Evolutionary conservation across 768 basidiomycete genomes (phyloP), one percentile per base, ranked within the genome.

Genomic region (Lepiota venenata): DNA sequence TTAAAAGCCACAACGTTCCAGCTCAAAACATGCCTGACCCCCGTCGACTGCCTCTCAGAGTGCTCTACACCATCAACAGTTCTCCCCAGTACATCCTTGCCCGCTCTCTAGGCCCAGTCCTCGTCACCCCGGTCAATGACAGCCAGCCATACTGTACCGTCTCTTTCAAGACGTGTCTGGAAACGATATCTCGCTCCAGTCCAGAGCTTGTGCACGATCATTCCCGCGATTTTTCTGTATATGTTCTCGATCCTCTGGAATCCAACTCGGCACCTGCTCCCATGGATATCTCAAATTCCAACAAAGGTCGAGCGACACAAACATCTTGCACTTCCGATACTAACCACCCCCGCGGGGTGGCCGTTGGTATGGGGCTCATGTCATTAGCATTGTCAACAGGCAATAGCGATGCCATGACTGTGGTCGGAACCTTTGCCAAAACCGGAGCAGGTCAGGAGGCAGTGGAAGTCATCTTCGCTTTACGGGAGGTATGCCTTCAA

Each of bases 181-280:
- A 81, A 27, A 79, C 78, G 12, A 80, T 91, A 37, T 85, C 84
- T 64, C 75, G 75, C 35, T 84, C 74, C 11, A 90, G 89, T 60
- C 89, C 90, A 9, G 90, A 92, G 62, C 73, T 91, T 20, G 69
- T 84, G 11, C 82, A 82, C 41, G 79, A 87, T 59, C 64, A 60
- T 15, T 64, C 72, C 35, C 79, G 83, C 56, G 90, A 92, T 65
- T 92, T 81, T 65, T 86, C 89, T 22, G 79, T 92, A 29, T 91
- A 91, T 61, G 82, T 86, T 5, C 80, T 91, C 21, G 90, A 92
- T 64, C 90, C 89, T 20, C 75, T 90, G 12, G 90, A 92, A 65
- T 75, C 85, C n/a, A 77, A 79, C 51, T 78, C 82, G 20, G 74
- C 75, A 5, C 79, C 82, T 22, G 74, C 77, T 8, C 72, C 71